Base-by-base conservation (phyloP, 257 asterid species). In the Lycium ferocissimum region DNA sequence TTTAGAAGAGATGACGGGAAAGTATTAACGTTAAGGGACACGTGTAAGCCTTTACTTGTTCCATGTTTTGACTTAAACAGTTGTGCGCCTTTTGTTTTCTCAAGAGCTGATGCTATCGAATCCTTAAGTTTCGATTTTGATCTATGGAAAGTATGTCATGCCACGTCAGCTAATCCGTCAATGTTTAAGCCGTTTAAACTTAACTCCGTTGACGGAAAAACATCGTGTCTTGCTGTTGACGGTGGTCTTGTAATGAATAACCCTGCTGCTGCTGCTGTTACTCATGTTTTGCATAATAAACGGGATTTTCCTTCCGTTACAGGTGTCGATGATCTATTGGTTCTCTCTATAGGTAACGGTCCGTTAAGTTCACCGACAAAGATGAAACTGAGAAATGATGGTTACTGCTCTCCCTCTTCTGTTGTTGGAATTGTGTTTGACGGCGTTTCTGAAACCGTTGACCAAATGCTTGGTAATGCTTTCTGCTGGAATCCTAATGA, bases 171-270 rank as follows among this genome's bases (percentile, higher is more conserved):
- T 6, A 92, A 93, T 61, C 97, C 98, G 85, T 88, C 96, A 43
- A 70, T 91, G 92, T 91, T 95, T 91, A 95, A 96, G 90, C 98
- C 99, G 81, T 93, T 91, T 71, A 67, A 85, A 49, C 93, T 97
- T 13, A 76, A 91, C 6, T 97, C 99, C 0, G 85, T 87, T 6
- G 97, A 97, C 86, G 98, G 98, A 0, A 95, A 90, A 83, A 95
- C 95, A 81, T 86, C 95, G 0, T 95, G 98, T 85, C 58, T 92
- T 80, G 99, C 98, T 10, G 91, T 97, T 10, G 99, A 94, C 87
- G 99, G 99, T 67, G 99, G 98, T 9, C 91, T 97, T 4, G 98
- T 93, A 84, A 97, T 97, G 99, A 97, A 94, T 90, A 97, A 97
- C 82, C 99, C 99, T 1, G 88, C 99, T 3, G 97, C 98, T 2